Percentiles rank a stretch among this genome's conserved stretches.
These are phyloP conservation scores for Parascedosporium putredinis DNA, from an alignment of 2,329 filamentous ascomycete species.

Conservation along the genomic window DNA sequence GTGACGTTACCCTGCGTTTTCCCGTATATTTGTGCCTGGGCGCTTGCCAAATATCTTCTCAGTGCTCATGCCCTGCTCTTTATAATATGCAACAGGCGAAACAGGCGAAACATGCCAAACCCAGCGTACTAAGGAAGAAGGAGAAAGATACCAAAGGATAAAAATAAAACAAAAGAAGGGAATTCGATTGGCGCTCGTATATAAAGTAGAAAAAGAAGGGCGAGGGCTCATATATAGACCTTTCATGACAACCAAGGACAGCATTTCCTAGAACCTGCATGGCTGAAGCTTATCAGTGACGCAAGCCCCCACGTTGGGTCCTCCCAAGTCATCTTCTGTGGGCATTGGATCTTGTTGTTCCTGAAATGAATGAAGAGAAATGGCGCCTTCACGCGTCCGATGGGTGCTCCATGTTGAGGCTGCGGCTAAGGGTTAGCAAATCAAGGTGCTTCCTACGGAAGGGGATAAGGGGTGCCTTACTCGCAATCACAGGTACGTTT, in stretches of 20 bases:
- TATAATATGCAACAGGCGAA: too few relatives aligned
- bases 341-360: neutral
- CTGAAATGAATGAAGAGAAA: neutral
- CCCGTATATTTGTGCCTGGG: too few relatives aligned
- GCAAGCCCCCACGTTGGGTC: neutral
- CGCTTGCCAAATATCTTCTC: too few relatives aligned
- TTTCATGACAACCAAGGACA: neutral
- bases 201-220: too few relatives aligned
- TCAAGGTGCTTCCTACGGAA: neutral
- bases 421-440: neutral
- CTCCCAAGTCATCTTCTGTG: neutral
- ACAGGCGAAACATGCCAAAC: too few relatives aligned
- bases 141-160: too few relatives aligned
- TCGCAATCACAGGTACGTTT: conserved; percentile 65
- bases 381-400: neutral
- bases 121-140: too few relatives aligned
- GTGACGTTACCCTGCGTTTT: too few relatives aligned
- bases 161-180: too few relatives aligned
- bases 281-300: neutral
- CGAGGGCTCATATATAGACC: too few relatives aligned
- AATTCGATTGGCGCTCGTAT: too few relatives aligned
- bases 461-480: conserved; percentile 26
- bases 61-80: too few relatives aligned
- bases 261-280: neutral
- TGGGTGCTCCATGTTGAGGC: neutral